phyloP scores from a whole-genome alignment of 139 green algal genomes.

The Mesotaenium endlicherianum region DNA sequence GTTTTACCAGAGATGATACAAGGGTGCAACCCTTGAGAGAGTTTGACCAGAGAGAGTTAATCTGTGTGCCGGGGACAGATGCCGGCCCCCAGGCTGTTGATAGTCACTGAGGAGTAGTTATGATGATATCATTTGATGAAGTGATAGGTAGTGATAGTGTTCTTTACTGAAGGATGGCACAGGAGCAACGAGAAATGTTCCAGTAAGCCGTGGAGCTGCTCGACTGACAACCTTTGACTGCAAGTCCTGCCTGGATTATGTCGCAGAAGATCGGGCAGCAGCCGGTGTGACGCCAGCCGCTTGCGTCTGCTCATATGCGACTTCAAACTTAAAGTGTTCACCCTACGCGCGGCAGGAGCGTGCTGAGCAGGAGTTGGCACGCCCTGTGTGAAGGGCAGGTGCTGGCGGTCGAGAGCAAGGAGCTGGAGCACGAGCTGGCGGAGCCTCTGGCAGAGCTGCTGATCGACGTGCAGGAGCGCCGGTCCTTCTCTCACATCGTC shows the following conservation, averaged over 20 bases:
- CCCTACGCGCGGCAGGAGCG: not conserved
- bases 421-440: conserved; percentile 9
- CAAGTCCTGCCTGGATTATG: too few relatives aligned
- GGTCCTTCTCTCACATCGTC: conserved; percentile 69
- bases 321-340: not conserved
- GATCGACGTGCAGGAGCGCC: not conserved
- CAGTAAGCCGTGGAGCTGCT: too few relatives aligned
- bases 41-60: not conserved
- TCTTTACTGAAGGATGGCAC: too few relatives aligned
- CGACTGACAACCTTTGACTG: too few relatives aligned
- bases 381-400: conserved; percentile 9
- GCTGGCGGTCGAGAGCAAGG: conserved; percentile 2
- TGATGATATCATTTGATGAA: too few relatives aligned
- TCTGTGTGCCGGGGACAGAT: not conserved
- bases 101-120: too few relatives aligned
- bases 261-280: too few relatives aligned
- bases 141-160: too few relatives aligned
- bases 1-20: not conserved
- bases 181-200: too few relatives aligned
- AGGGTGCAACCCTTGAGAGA: not conserved
- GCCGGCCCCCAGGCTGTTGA: too few relatives aligned
- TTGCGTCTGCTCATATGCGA: not conserved
- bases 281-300: not conserved
- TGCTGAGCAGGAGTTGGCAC: not conserved
- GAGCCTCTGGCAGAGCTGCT: conserved; percentile 32